Base-by-base conservation (phyloP, 2,329 filamentous ascomycete species). In the Penicillium brasilianum region DNA sequence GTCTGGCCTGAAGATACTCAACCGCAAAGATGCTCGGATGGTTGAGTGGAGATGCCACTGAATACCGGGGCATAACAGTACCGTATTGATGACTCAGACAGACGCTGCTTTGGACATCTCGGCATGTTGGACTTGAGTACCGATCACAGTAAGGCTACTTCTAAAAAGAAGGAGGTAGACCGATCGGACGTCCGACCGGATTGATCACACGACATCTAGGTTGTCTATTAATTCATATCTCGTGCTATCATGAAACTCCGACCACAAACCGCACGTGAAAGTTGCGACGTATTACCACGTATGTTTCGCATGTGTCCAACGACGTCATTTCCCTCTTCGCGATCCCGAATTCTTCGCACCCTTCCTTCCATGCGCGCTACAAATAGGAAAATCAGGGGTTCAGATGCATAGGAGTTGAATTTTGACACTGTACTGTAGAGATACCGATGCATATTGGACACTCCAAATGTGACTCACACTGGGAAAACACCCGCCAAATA, bases 1-100 rank as follows among this genome's bases (percentile, higher is more conserved):
- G 44, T 28, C 28, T 16, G 22, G 11, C 8, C 16, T 9, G 34
- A 25, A 53, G 50, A 28, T 28, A 28, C 25, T 28, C 25, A 28
- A 28, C 3, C 25, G 8, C 32, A 10, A 2, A 34, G 32, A 22
- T 43, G 39, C 18, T 20, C 11, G n/a, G 20, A 22, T 52, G 32
- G 53, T 30, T 43, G 11, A 30, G 68, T 68, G 66, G 67, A 63
- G 60, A 64, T 56, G 28, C 48, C 25, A 44, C 50, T 48, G 64
- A 69, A 69, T 70, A 70, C 68, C 68, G 68, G 68, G 68, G 68
- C 63, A 66, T 65, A 57, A 70, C 68, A 60, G 41, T 22, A 60
- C 50, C 18, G 59, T 65, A 66, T 62, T 36, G 60, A 61, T 70
- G 67, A 67, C 62, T 66, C 43, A 66, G 59, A 46, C 62, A 64